Evolutionary conservation across 2,329 filamentous ascomycete genomes (phyloP), one percentile per base, ranked within the genome.

Genomic region (Venturia aucupariae): DNA sequence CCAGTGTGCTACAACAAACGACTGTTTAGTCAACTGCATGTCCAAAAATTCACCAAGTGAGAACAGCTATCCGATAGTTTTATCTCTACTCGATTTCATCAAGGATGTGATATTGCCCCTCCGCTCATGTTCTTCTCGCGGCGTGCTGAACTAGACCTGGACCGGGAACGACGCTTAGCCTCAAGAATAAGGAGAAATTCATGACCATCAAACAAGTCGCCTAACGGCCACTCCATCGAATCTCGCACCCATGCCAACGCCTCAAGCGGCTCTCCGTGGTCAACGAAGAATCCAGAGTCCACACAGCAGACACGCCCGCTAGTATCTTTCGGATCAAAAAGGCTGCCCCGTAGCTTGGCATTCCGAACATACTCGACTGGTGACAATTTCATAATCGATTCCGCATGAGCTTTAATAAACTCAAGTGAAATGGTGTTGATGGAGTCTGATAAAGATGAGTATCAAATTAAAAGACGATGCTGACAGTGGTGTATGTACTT

Each of bases 1-100:
- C 63, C 91, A 88, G 75, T 96, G 91, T 76, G 86, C 86, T 0
- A 97, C 92, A 38, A 89, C 84, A 35, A 88, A 86, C 0, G n/a
- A n/a, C n/a, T n/a, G n/a, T n/a, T n/a, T n/a, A n/a, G n/a, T n/a
- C n/a, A n/a, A n/a, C n/a, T n/a, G n/a, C n/a, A n/a, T n/a, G n/a
- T n/a, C n/a, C n/a, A n/a, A n/a, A n/a, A n/a, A n/a, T n/a, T n/a
- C n/a, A n/a, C n/a, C n/a, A n/a, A n/a, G n/a, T n/a, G n/a, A n/a
- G n/a, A n/a, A n/a, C n/a, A n/a, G n/a, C n/a, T n/a, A n/a, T n/a
- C n/a, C n/a, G n/a, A n/a, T n/a, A n/a, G n/a, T n/a, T n/a, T n/a
- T n/a, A n/a, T n/a, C n/a, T n/a, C n/a, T n/a, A n/a, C n/a, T n/a
- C n/a, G n/a, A n/a, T n/a, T n/a, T n/a, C n/a, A n/a, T n/a, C n/a